Evolutionary conservation across 768 basidiomycete genomes (phyloP), one percentile per base, ranked within the genome.

Genomic region (Trametes elegans): DNA sequence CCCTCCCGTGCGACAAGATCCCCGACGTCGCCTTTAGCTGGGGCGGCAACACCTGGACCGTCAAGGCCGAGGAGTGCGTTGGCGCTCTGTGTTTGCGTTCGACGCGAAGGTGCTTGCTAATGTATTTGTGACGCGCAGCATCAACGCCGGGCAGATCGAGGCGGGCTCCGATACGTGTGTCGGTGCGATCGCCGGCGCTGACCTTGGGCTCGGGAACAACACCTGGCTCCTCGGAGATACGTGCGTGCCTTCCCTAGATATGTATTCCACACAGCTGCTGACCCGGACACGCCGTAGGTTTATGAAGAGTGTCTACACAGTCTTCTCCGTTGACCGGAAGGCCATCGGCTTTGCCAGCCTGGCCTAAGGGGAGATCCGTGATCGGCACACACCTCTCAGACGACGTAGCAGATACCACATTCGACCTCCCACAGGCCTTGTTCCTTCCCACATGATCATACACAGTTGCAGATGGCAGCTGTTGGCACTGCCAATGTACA

Each of bases 221-320:
- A 51, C 52, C 32, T 61, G 60, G 60, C 49, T 61, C n/a, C 53
- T 61, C 26, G 60, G 60, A 6, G 60, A 61, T 40, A 57, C 57
- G 57, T 58, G 35, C 14, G 57, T 48, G 2, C 5, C 14, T 18
- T 35, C 36, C 13, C 21, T 19, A 9, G n/a, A 13, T 24, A 2
- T 16, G 24, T n/a, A 14, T 10, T 6, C 10, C 16, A 18, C 31
- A 5, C 13, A 7, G 14, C 8, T 23, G 3, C 21, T 35, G 5
- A 27, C 3, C 3, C 3, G 8, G 24, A 0, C 4, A n/a, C n/a
- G n/a, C 1, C 8, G 2, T 18, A 52, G 50, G 14, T 54, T 54
- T 44, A 54, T 54, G 53, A 54, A 54, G 46, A 54, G 46, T 36
- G 44, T 28, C 8, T 54, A 54, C 43, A 35, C 54, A n/a, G 46